phyloP scores from a whole-genome alignment of 305 asterid species.

The Solanum hybrid region DNA sequence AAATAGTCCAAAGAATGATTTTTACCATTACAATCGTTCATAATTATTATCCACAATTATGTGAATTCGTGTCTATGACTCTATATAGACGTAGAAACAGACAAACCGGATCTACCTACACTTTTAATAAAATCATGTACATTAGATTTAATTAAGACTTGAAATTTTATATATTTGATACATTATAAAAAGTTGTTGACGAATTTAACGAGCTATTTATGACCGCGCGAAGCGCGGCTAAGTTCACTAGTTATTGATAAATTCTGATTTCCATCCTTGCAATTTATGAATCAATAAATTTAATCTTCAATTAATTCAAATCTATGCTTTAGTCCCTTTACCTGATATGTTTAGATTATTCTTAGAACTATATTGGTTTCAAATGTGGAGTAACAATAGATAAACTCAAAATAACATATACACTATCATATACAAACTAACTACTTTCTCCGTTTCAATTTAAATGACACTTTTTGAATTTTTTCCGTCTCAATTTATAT shows the following conservation, averaged over 20 bases:
- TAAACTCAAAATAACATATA: neutral
- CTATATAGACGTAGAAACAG: no score
- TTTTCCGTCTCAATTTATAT: neutral
- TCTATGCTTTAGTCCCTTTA: neutral
- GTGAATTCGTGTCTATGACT: no score
- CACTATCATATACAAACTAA: neutral
- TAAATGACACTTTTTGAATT: neutral
- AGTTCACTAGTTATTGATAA: neutral
- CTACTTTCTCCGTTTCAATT: neutral
- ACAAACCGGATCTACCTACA: no score
- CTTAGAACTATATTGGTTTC: neutral
- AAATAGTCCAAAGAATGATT: no score
- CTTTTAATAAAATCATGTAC: no score
- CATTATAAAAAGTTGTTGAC: no score
- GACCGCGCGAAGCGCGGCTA: no score
- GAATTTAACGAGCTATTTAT: no score
- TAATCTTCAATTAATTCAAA: neutral
- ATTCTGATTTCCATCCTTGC: neutral
- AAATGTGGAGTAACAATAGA: neutral
- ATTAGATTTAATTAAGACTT: no score
- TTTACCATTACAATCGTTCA: no score
- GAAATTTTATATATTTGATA: no score
- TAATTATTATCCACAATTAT: no score
- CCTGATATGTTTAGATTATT: neutral
- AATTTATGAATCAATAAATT: neutral